Percentiles rank a stretch among this genome's conserved stretches.
Evolutionary conservation across 2,329 filamentous ascomycete species (phyloP).

Genomic region (Periconia macrospinosa): DNA sequence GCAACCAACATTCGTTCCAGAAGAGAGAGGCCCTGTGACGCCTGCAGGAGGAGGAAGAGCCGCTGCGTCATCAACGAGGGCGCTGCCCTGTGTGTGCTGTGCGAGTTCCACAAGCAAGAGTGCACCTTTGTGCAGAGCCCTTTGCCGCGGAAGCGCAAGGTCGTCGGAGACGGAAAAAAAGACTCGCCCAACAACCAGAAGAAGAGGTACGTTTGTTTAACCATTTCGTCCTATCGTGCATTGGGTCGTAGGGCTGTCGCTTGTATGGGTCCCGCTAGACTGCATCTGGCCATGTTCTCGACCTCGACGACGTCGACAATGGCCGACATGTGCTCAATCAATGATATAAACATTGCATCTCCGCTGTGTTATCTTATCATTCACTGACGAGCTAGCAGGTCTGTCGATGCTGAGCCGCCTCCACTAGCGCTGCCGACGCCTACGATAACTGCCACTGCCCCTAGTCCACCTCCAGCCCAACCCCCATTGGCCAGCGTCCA

Average conservation of each 20-base stretch:
- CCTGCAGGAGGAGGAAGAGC: constrained; percentile 72
- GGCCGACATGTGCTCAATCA: not conserved
- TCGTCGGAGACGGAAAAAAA: constrained; percentile 65
- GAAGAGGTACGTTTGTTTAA: constrained; percentile 63
- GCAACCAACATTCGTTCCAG: constrained; percentile 44
- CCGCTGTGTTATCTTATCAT: constrained; percentile 8
- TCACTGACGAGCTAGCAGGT: constrained; percentile 35
- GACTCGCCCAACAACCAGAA: constrained; percentile 60
- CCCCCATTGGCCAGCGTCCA: constrained; percentile 32
- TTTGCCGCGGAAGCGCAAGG: constrained; percentile 77
- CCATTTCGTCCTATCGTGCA: constrained; percentile 1
- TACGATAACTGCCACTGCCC: constrained; percentile 44
- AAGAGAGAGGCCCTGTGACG: constrained; percentile 57
- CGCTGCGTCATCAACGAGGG: constrained; percentile 80
- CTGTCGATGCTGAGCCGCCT: constrained; percentile 44
- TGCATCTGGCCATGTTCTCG: not conserved
- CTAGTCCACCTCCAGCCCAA: constrained; percentile 38
- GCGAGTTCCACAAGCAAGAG: constrained; percentile 75
- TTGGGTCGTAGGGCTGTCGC: constrained; percentile 4
- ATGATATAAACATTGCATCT: not conserved
- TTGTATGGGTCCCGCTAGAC: not conserved
- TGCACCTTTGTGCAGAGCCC: constrained; percentile 80
- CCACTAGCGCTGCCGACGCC: constrained; percentile 43
- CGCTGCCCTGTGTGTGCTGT: constrained; percentile 71
- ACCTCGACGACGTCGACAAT: not conserved